Evolutionary conservation across 2,329 filamentous ascomycete genomes (phyloP).

Genomic region (Fusarium solani-melongenae): DNA sequence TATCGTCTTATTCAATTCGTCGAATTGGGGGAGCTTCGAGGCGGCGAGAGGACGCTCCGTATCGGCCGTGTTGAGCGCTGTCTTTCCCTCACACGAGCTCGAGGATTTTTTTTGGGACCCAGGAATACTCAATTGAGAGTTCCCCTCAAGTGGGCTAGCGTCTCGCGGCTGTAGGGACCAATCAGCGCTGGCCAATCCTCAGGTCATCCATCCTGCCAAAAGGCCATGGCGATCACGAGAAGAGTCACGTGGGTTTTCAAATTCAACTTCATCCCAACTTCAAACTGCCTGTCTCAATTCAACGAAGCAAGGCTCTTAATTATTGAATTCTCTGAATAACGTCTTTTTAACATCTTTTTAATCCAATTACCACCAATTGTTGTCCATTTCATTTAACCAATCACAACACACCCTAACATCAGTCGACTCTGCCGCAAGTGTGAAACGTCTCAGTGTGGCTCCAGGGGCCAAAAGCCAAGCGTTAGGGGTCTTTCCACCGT

Average conservation of each 20-base stretch:
- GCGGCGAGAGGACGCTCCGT: slow-evolving; percentile 12
- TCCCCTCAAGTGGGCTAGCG: slow-evolving; percentile 33
- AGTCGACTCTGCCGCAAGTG: slow-evolving; percentile 50
- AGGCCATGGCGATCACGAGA: slow-evolving; percentile 21
- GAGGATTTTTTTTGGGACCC: slow-evolving; percentile 49
- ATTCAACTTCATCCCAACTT: slow-evolving; percentile 14
- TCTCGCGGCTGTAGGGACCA: slow-evolving; percentile 7
- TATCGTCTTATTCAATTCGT: slow-evolving; percentile 22
- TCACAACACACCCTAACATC: slow-evolving; percentile 32
- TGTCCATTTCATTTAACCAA: slow-evolving; percentile 27
- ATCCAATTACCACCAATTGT: neutral
- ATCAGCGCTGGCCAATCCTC: slow-evolving; percentile 15
- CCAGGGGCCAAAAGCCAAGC: slow-evolving; percentile 31
- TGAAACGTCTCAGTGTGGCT: slow-evolving; percentile 56
- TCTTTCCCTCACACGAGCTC: slow-evolving; percentile 44
- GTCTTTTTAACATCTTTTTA: neutral
- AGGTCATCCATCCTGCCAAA: neutral
- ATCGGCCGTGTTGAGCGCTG: slow-evolving; percentile 19
- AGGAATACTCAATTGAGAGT: slow-evolving; percentile 43
- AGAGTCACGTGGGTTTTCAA: slow-evolving; percentile 9
- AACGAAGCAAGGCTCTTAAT: neutral
- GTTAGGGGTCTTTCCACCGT: slow-evolving; percentile 28
- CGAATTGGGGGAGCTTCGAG: slow-evolving; percentile 4
- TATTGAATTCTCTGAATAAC: neutral
- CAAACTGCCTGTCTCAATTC: neutral